A percentile compares a stretch with the other conserved stretches of the same genome.
Conservation (phyloP, 225 moss, liverwort and hornwort genomes). For the Pleurozium schreberi region DNA sequence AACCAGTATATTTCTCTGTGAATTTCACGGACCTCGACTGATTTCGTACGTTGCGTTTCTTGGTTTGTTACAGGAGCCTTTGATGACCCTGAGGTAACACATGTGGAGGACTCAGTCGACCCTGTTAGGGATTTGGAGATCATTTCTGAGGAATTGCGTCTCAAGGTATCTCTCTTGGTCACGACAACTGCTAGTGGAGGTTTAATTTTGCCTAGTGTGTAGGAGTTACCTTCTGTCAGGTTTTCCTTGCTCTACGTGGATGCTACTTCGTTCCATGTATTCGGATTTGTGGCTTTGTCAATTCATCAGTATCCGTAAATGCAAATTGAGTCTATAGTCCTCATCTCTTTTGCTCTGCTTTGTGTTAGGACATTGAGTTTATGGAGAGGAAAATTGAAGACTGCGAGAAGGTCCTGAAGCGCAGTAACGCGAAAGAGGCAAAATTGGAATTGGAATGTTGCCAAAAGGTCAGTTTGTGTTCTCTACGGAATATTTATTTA, state of each 20-base stretch:
- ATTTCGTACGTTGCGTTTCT: neutral
- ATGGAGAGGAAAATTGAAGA: conserved; percentile 82
- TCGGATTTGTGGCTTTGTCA: neutral
- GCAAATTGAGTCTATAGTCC: neutral
- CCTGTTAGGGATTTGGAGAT: conserved; percentile 90
- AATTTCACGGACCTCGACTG: neutral
- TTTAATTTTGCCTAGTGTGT: neutral
- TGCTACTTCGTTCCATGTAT: neutral
- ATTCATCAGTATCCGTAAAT: neutral
- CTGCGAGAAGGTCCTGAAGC: conserved; percentile 78
- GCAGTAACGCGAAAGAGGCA: conserved; percentile 86
- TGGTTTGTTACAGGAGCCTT: conserved; percentile 58
- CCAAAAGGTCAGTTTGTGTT: conserved; percentile 46
- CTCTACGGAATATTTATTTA: neutral
- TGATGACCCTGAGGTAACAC: conserved; percentile 90
- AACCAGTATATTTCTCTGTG: neutral
- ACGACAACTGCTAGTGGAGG: neutral
- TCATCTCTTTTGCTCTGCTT: neutral
- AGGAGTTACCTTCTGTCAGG: neutral
- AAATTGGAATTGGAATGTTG: conserved; percentile 91
- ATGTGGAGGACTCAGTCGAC: conserved; percentile 94
- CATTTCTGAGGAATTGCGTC: conserved; percentile 73
- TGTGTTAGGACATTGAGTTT: conserved; percentile 73
- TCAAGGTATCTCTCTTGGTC: conserved; percentile 44
- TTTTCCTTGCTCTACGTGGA: neutral